Evolutionary conservation across 768 basidiomycete genomes (phyloP), one percentile per base, ranked within the genome.

Genomic region (Lentinula sp.): DNA sequence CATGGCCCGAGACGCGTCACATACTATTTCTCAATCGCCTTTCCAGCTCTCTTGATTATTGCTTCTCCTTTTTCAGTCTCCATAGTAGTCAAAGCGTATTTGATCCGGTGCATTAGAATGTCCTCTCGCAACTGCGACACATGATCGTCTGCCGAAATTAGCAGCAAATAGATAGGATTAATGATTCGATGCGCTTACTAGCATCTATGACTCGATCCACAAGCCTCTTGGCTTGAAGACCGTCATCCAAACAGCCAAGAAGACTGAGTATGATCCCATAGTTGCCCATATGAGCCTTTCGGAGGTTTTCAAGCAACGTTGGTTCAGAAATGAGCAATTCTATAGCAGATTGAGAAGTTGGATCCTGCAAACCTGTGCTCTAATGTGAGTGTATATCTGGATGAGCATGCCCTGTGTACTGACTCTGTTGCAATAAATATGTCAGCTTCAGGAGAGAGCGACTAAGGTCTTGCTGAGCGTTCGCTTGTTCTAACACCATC

Each of bases 101-200:
- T 88, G 49, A 98, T 77, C 16, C 97, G 85, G 69, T 91, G 81
- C 7, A 82, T 80, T 35, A 98, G 77, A 41, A 98, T 88, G 62
- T 91, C 90, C 74, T 98, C 95, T 51, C 96, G 84, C 10, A 99
- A 72, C 69, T 98, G 96, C 36, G 86, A 85, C 18, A 98, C 93
- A 60, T 95, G 93, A 70, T 96, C 94, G 64, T 89, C 94, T 95
- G 67, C 12, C 62, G 46, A 9, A 33, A 45, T 48, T 35, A 45
- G 46, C 41, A 51, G 16, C 33, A 23, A 13, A 28, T 15, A 35
- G 28, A 28, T 15, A 32, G 35, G 9, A 35, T 57, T 18, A 6
- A 23, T 39, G 55, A 6, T 6, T 42, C 16, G 61, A 49, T 43
- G 18, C 20, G 73, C 82, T 36, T 62, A 81, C 78, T 76, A 53